These are phyloP conservation scores for Podila epigama DNA, from an alignment of 192 early-diverging fungal genomes.

Conservation along the genomic window DNA sequence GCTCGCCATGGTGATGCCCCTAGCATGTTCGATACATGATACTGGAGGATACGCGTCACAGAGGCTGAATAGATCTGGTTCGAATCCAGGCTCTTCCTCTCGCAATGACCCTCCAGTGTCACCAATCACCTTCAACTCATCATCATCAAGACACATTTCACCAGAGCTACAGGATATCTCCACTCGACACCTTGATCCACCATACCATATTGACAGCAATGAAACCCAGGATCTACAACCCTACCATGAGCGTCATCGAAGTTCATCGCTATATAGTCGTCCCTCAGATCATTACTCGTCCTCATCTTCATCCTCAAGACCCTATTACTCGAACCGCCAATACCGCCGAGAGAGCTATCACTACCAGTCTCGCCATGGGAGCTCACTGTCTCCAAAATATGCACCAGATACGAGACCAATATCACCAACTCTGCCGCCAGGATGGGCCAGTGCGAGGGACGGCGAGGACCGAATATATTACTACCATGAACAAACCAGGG, in stretches of 20 bases:
- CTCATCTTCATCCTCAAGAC: slow-evolving; percentile 11
- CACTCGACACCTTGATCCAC: too few species aligned
- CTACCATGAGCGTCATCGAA: too few species aligned
- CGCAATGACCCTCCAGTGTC: too few species aligned
- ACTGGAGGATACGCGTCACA: neutral
- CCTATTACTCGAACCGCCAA: slow-evolving; percentile 3
- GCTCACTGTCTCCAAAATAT: too few species aligned
- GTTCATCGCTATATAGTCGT: too few species aligned
- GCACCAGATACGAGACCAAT: neutral
- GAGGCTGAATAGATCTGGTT: neutral
- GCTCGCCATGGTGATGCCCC: neutral
- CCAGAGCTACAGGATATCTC: too few species aligned
- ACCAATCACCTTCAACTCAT: too few species aligned
- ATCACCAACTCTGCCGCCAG: slow-evolving; percentile 6
- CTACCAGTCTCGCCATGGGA: neutral
- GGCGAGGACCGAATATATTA: slow-evolving; percentile 58
- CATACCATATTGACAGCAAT: too few species aligned
- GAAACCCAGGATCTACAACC: too few species aligned
- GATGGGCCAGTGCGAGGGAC: slow-evolving; percentile 56
- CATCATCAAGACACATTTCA: too few species aligned
- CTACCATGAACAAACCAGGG: slow-evolving; percentile 57
- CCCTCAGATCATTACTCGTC: too few species aligned
- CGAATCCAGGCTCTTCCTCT: too few species aligned
- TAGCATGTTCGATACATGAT: neutral
- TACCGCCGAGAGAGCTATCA: slow-evolving; percentile 40